Base-by-base conservation (phyloP, 2,329 filamentous ascomycete genomes). In the Microdochium bolleyi region DNA sequence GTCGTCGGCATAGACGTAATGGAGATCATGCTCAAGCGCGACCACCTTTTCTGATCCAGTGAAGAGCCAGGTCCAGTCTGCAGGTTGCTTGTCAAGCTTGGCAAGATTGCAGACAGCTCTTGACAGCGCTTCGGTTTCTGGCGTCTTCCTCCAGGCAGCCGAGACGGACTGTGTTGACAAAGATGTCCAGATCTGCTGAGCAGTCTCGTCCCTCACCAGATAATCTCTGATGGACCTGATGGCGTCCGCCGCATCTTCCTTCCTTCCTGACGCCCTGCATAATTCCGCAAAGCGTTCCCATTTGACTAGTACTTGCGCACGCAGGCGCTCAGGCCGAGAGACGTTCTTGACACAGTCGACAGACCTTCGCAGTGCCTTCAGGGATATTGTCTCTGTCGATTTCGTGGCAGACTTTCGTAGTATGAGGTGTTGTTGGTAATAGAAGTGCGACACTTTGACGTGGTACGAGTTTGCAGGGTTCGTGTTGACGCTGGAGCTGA, bases 361-460 rank as follows among this genome's bases (percentile, higher is more conserved):
- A 1, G 85, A 87, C 52, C 81, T 77, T 53, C 78, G 79, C 49
- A 89, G 73, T 13, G 83, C 76, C 50, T 79, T 76, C 14, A 87
- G 65, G 1, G 78, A 71, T 19, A 70, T 65, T 5, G 62, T 57
- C 49, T 76, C 72, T n/a, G 71, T 70, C 1, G 65, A 57, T 27
- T 72, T 72, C 3, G 69, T 68, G 0, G 68, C 58, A 24, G 70
- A 67, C 50, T 78, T 79, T 14, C 74, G 69, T 55, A 81, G 63
- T 48, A 75, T 71, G 19, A 79, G 68, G 61, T 83, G 82, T 49
- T 80, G 74, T n/a, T 82, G 73, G 63, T 85, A 89, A 63, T 89
- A 89, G 2, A 88, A 74, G 59, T 87, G 85, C 0, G 87, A 89
- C 24, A 89, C 79, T 60, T 84, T 88, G 56, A 86, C 77, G 53